Evolutionary conservation across 805 yeast species (phyloP), one percentile per base, ranked within the genome.

Genomic region (Cyberlindnera veronae): DNA sequence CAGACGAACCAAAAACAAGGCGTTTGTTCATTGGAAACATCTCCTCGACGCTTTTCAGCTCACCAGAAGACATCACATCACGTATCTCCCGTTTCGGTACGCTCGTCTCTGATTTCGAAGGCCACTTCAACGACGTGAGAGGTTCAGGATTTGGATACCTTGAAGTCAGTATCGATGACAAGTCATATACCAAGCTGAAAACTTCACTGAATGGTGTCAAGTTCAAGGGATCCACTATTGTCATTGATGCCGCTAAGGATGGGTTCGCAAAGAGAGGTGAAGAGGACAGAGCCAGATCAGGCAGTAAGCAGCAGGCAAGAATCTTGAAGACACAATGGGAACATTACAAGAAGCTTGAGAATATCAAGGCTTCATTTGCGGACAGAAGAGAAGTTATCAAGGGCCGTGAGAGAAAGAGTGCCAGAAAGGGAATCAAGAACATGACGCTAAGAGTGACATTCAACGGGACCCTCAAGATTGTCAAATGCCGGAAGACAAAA

Each of bases 221-320:
- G 19, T 91, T 72, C 62, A 87, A 84, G 71, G 95, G 95, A 3
- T 70, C 82, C 19, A 76, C 72, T 38, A 60, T 91, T 26, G 67
- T 68, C 3, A 63, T 91, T 9, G 77, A 72, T 38, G 58, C 64
- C 32, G 96, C 97, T 3, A 76, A 72, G 49, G 79, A 79, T 0
- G 67, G 66, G 32, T 84, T 64, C 60, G 53, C 63, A 32, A 65
- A 64, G 18, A 54, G 61, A 15, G 73, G 81, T 81, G 60, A 62
- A 22, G 55, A 59, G 32, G 81, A 80, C 46, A 74, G 74, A 29
- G 30, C 54, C 49, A 47, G 57, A 39, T 24, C 46, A 19, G 46
- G 53, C 23, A 37, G 55, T 53, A 42, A 51, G 55, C 37, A 60
- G 60, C 34, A 51, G 62, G 38, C 61, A 54, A 17, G 66, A 72